Percentiles rank a stretch among this genome's conserved stretches.
Conservation (phyloP, 1,284 basidiomycete species). For the Puccinia hordei region DNA sequence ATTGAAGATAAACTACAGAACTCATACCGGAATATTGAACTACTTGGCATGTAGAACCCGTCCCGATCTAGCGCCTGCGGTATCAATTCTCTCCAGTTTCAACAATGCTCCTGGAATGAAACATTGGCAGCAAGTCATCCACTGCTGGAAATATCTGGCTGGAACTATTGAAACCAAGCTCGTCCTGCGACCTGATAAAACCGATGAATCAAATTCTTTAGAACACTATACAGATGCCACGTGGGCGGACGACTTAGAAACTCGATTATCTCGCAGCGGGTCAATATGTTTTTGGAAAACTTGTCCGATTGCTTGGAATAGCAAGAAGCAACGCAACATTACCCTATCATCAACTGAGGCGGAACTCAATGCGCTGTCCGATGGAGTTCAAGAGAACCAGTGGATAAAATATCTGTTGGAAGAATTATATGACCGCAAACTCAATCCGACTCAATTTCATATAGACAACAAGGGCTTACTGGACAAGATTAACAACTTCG, state of each 20-base stretch:
- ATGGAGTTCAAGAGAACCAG: not conserved
- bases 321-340: slow-evolving; percentile 1
- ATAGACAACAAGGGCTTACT: not conserved
- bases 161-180: not conserved
- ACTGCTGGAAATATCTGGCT: not conserved
- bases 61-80: not conserved
- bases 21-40: not conserved
- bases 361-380: not conserved
- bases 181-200: not conserved
- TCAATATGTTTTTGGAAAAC: slow-evolving; percentile 1
- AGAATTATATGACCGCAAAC: not conserved
- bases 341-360: not conserved
- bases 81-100: not conserved
- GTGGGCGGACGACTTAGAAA: not conserved
- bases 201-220: not conserved
- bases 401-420: not conserved
- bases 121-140: not conserved
- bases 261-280: not conserved
- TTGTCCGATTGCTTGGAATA: slow-evolving; percentile 6
- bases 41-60: not conserved
- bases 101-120: not conserved
- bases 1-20: slow-evolving; percentile 13
- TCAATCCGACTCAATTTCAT: no score
- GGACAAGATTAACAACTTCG: not conserved
- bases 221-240: not conserved